These are phyloP conservation scores for Priceomyces castillae DNA, from an alignment of 805 yeast genomes.

Conservation along the genomic window DNA sequence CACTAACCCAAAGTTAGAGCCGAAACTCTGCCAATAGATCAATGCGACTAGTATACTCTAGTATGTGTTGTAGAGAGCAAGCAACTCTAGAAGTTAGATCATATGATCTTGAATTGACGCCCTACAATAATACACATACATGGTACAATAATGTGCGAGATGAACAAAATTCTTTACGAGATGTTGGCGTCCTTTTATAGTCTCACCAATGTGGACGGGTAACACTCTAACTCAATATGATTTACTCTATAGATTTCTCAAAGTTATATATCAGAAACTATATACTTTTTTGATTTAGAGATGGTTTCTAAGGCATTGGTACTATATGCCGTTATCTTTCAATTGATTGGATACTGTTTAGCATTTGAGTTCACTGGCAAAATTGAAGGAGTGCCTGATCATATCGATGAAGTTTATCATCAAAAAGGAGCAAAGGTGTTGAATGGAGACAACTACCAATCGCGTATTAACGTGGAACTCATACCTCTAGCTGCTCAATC, in stretches of 20 bases:
- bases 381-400: conserved; percentile 27
- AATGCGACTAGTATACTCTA: conserved; percentile 39
- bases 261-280: too few species aligned
- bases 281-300: too few species aligned
- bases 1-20: conserved; percentile 5
- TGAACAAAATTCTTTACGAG: background rate
- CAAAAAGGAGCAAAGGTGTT: conserved; percentile 16
- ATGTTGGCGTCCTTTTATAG: background rate
- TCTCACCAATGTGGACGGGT: conserved; percentile 8
- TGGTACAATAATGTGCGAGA: conserved; percentile 37
- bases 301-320: background rate
- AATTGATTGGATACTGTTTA: background rate
- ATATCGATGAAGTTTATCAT: conserved; percentile 13
- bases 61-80: conserved; percentile 52
- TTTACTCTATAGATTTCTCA: too few species aligned
- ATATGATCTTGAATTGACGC: conserved; percentile 29
- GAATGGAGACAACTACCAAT: conserved; percentile 36
- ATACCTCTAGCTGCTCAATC: conserved; percentile 6
- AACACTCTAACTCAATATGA: background rate
- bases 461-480: conserved; percentile 28
- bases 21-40: background rate
- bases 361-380: conserved; percentile 22
- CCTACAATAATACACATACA: conserved; percentile 52
- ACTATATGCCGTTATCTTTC: background rate
- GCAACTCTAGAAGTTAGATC: conserved; percentile 30